Conservation (phyloP, 352 stramenopile species). For the Aphanomyces cochlioides region DNA sequence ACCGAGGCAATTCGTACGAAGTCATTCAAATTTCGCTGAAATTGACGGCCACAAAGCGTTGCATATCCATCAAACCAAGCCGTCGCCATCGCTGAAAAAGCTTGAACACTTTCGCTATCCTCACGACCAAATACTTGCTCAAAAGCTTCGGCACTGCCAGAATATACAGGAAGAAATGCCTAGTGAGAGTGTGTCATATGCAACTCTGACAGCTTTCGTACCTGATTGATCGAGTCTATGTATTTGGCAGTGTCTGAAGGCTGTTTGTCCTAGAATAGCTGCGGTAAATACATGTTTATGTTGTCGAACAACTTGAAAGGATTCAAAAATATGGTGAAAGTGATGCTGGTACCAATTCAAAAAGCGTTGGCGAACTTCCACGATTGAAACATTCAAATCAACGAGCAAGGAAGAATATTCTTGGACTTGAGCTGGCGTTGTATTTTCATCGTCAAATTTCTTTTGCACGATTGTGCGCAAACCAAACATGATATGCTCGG, state of each 20-base stretch:
- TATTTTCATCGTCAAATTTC: constrained; percentile 42
- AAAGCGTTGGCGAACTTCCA: constrained; percentile 80
- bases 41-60: constrained; percentile 14
- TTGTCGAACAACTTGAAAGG: constrained; percentile 42
- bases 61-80: constrained; percentile 24
- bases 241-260: constrained; percentile 24
- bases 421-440: constrained; percentile 40
- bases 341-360: constrained; percentile 76
- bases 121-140: constrained; percentile 15
- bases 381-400: constrained; percentile 60
- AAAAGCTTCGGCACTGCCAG: constrained; percentile 1
- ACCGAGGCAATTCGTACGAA: constrained; percentile 39
- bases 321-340: constrained; percentile 52
- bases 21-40: constrained; percentile 20
- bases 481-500: constrained; percentile 80
- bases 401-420: constrained; percentile 55
- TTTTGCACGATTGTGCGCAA: constrained; percentile 62
- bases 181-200: background rate
- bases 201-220: background rate
- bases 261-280: constrained; percentile 10
- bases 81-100: constrained; percentile 11
- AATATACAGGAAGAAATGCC: constrained; percentile 20
- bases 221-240: constrained; percentile 34
- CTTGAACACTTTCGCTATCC: constrained; percentile 1
- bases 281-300: background rate